These are phyloP conservation scores for Lentinus tigrinus DNA, from an alignment of 768 basidiomycete species.

Conservation along the genomic window DNA sequence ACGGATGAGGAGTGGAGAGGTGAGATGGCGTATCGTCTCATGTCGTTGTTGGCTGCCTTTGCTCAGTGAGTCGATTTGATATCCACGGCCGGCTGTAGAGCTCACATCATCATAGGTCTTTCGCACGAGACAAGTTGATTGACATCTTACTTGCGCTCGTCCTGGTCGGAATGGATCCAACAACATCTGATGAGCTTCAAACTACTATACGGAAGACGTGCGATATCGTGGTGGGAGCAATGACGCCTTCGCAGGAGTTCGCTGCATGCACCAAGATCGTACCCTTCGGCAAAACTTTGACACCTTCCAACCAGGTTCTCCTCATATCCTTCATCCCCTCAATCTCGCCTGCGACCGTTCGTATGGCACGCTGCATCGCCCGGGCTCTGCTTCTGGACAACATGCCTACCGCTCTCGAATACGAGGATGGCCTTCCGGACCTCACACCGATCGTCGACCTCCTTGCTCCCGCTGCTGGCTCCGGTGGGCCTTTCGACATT, in stretches of 20 bases:
- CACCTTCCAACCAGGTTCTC: constrained; percentile 49
- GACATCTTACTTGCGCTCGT: constrained; percentile 50
- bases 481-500: constrained; percentile 50
- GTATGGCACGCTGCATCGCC: constrained; percentile 60
- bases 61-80: constrained; percentile 41
- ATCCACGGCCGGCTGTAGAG: not conserved
- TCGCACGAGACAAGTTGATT: constrained; percentile 38
- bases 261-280: constrained; percentile 46
- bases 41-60: constrained; percentile 41
- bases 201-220: constrained; percentile 47
- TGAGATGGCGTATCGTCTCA: constrained; percentile 39
- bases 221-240: constrained; percentile 43
- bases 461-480: constrained; percentile 45
- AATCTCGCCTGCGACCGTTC: constrained; percentile 48
- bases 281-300: constrained; percentile 37
- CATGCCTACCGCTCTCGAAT: not conserved
- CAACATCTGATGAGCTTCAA: constrained; percentile 43
- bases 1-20: constrained; percentile 22
- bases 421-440: constrained; percentile 40
- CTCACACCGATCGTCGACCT: constrained; percentile 49
- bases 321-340: constrained; percentile 51
- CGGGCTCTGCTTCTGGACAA: constrained; percentile 40
- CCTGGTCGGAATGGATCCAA: constrained; percentile 56
- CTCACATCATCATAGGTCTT: not conserved
- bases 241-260: constrained; percentile 41